Percentiles rank a stretch among this genome's conserved stretches.
phyloP scores from a whole-genome alignment of 345 rosid genomes.

The Ceriops zippeliana region DNA sequence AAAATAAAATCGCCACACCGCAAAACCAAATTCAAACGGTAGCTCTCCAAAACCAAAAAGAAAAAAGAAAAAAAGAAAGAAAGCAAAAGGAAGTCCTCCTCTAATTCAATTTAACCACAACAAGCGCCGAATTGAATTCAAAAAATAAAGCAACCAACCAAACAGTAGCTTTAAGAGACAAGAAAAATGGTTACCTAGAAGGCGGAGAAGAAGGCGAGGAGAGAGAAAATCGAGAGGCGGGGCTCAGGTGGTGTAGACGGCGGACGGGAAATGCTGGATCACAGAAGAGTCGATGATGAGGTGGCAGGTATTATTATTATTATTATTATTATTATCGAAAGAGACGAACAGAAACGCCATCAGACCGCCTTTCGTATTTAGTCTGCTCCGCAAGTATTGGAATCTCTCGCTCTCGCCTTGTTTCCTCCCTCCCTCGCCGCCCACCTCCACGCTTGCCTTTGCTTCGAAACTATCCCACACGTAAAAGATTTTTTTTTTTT shows the following conservation, averaged over 20 bases:
- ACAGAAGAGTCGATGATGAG: constrained; percentile 18
- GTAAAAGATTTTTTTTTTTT: no score
- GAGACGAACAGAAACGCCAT: neutral
- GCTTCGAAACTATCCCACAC: no score
- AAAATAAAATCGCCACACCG: neutral
- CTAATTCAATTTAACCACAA: no score
- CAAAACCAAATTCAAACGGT: neutral
- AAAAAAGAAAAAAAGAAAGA: neutral
- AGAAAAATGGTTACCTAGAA: neutral
- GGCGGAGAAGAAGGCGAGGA: neutral
- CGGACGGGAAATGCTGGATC: constrained; percentile 8
- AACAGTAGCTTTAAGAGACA: neutral
- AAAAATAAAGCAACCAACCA: neutral
- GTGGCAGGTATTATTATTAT: neutral
- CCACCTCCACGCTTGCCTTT: no score
- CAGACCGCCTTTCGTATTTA: constrained; percentile 4
- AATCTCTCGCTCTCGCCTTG: neutral
- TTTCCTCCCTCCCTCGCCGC: no score
- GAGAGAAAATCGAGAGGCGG: no score
- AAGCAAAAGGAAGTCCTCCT: no score
- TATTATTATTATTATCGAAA: neutral
- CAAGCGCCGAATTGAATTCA: no score
- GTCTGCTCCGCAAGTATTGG: constrained; percentile 40
- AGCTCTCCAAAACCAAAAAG: neutral
- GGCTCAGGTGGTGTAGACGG: no score